phyloP scores from a whole-genome alignment of 768 basidiomycete species.

The Auriscalpium microsporum region DNA sequence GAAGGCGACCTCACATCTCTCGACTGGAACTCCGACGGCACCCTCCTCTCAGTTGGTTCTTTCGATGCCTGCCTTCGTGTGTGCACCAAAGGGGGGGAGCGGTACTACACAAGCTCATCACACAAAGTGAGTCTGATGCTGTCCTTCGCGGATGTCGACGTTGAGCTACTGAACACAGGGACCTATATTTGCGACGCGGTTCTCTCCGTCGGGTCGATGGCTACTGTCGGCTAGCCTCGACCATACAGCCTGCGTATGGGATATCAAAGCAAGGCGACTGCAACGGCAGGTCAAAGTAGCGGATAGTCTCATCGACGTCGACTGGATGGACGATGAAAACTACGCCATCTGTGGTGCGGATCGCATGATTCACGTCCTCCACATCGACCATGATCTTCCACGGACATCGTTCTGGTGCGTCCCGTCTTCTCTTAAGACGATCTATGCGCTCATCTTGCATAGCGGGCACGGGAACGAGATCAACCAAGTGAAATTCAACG shows the following conservation, averaged over 20 bases:
- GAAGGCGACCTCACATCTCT: constrained; percentile 62
- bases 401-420: constrained; percentile 57
- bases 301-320: constrained; percentile 77
- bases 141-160: neutral
- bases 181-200: constrained; percentile 71
- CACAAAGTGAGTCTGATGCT: constrained; percentile 47
- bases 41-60: constrained; percentile 67
- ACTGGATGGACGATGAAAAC: constrained; percentile 64
- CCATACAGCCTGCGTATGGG: constrained; percentile 71
- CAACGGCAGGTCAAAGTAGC: constrained; percentile 34
- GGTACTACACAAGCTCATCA: constrained; percentile 53
- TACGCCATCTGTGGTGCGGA: constrained; percentile 76
- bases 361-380: constrained; percentile 50
- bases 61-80: constrained; percentile 69
- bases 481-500: constrained; percentile 68
- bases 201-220: constrained; percentile 67
- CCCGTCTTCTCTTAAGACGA: neutral
- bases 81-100: constrained; percentile 48
- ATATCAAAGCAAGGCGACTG: constrained; percentile 52
- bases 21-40: constrained; percentile 71
- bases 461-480: constrained; percentile 74
- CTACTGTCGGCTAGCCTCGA: constrained; percentile 73
- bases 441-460: neutral
- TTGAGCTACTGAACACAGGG: constrained; percentile 36
- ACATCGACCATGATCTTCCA: constrained; percentile 42